Conservation (phyloP, 2,329 filamentous ascomycete genomes). For the Graphilbum sp. region DNA sequence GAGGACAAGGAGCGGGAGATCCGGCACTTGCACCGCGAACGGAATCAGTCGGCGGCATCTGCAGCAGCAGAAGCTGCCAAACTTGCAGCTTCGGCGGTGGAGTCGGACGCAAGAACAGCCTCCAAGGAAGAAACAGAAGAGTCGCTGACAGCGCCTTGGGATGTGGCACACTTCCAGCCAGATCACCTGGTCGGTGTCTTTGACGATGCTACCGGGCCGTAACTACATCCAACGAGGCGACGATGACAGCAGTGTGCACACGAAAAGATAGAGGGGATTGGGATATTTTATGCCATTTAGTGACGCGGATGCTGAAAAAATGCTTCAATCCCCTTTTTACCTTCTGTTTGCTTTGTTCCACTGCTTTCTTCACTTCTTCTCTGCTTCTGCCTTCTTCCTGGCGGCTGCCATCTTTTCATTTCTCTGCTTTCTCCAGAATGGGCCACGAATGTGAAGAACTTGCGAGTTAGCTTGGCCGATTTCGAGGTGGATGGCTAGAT, state of each 20-base stretch:
- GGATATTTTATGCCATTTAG: too few relatives aligned
- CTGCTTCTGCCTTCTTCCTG: neutral
- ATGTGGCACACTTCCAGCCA: neutral
- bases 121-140: too few relatives aligned
- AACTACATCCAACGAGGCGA: too few relatives aligned
- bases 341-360: too few relatives aligned
- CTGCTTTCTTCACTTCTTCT: too few relatives aligned
- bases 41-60: conserved; percentile 4
- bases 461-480: neutral
- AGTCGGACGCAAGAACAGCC: neutral
- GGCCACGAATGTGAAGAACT: neutral
- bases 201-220: too few relatives aligned
- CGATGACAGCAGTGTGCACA: neutral
- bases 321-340: too few relatives aligned
- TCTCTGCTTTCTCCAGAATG: neutral
- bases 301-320: too few relatives aligned
- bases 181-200: neutral
- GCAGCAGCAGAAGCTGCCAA: conserved; percentile 1
- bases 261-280: neutral
- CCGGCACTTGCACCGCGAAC: conserved; percentile 4
- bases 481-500: too few relatives aligned
- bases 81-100: conserved; percentile 1
- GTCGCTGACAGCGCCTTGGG: neutral
- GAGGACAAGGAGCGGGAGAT: conserved; percentile 14
- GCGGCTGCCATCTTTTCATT: neutral